phyloP scores from a whole-genome alignment of 2,329 filamentous ascomycete genomes.

The Trichoderma lentiforme region DNA sequence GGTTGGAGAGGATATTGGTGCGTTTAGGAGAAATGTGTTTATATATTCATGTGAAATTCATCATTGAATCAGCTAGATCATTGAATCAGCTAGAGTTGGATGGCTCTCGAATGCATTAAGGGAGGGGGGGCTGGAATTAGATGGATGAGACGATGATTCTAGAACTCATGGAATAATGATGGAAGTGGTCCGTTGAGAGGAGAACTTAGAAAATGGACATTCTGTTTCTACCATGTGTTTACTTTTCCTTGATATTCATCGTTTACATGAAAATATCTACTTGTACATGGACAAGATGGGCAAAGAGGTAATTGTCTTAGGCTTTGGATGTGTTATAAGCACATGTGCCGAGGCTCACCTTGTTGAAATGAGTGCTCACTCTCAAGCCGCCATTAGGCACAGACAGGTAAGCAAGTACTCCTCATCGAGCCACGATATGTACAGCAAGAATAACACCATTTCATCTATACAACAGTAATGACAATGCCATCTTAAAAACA shows the following conservation, averaged over 20 bases:
- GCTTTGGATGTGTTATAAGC: background rate
- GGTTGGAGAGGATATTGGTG: background rate
- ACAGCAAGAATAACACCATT: background rate
- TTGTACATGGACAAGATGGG: background rate
- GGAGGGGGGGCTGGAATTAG: background rate
- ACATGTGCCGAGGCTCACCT: background rate
- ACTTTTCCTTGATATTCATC: background rate
- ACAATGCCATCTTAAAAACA: background rate
- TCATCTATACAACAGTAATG: background rate
- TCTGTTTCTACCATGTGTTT: too few species aligned
- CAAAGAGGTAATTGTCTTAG: background rate
- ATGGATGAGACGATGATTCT: background rate
- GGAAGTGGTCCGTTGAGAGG: background rate
- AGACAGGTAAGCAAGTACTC: background rate
- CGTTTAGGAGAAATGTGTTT: background rate
- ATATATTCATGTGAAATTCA: background rate
- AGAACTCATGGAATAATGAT: background rate
- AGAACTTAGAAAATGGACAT: too few species aligned
- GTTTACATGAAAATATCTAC: background rate
- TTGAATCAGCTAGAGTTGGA: background rate
- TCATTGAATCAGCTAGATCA: background rate
- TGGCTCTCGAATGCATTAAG: background rate
- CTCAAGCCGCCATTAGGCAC: background rate
- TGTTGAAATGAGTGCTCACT: background rate
- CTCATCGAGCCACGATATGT: background rate